Evolutionary conservation across 805 yeast species (phyloP).

Genomic region (Metschnikowia colocasiae): DNA sequence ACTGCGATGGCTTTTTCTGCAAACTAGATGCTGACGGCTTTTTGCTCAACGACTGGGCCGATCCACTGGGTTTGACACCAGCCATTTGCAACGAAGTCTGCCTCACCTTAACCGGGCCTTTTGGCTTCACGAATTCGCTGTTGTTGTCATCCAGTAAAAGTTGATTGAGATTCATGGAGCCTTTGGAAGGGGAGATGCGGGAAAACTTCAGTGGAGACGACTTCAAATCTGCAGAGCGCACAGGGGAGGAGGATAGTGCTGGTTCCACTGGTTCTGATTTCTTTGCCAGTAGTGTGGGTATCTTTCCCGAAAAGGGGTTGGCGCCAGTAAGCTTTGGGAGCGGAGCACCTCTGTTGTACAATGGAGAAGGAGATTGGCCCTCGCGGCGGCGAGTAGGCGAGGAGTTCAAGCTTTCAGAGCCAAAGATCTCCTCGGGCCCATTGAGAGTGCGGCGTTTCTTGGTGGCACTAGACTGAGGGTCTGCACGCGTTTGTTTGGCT

Average conservation of each 20-base stretch:
- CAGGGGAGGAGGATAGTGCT: not conserved
- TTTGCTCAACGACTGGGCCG: constrained; percentile 2
- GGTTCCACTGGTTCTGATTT: not conserved
- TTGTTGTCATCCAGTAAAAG: constrained; percentile 23
- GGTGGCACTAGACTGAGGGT: constrained; percentile 21
- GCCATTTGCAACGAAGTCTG: constrained; percentile 34
- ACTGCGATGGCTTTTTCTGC: constrained; percentile 11
- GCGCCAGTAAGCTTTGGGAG: constrained; percentile 4
- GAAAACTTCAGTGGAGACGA: constrained; percentile 15
- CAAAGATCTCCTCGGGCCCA: constrained; percentile 37
- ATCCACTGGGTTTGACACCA: constrained; percentile 22
- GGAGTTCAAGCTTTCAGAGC: constrained; percentile 11
- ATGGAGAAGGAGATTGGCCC: not conserved
- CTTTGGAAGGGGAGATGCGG: constrained; percentile 39
- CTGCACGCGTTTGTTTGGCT: constrained; percentile 12
- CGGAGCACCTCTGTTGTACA: constrained; percentile 1
- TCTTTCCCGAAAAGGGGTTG: constrained; percentile 7
- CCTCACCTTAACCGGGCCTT: constrained; percentile 23
- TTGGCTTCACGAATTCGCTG: constrained; percentile 24
- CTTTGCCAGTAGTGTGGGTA: constrained; percentile 4
- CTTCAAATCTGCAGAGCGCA: not conserved
- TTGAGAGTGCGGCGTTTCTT: constrained; percentile 38
- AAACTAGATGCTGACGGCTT: not conserved
- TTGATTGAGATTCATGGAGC: constrained; percentile 35
- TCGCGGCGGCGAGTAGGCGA: constrained; percentile 14